Percentiles rank a stretch among this genome's conserved stretches.
phyloP scores from a whole-genome alignment of 495 filamentous ascomycete genomes.

The Ramalina intermedia region DNA sequence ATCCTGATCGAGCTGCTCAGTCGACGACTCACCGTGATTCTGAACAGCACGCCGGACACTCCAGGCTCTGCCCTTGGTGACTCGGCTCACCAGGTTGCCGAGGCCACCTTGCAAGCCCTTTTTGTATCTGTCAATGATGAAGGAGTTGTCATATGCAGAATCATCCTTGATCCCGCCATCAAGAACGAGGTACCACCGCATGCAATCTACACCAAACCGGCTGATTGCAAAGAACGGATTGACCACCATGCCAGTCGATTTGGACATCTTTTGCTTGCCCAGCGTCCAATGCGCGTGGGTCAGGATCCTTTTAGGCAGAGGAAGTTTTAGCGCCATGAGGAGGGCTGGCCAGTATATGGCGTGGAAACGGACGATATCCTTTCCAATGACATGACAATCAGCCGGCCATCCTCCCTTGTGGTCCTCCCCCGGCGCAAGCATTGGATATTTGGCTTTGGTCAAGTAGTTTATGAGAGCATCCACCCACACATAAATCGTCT shows the following conservation, averaged over 20 bases:
- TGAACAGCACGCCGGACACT: conserved; percentile 28
- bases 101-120: conserved; percentile 57
- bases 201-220: conserved; percentile 70
- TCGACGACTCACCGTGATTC: not conserved
- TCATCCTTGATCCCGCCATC: conserved; percentile 64
- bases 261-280: conserved; percentile 82
- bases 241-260: conserved; percentile 85
- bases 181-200: conserved; percentile 75
- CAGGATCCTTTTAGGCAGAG: conserved; percentile 67
- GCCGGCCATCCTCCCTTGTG: conserved; percentile 65
- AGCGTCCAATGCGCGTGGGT: conserved; percentile 94
- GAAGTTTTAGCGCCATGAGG: conserved; percentile 74
- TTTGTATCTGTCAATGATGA: conserved; percentile 63
- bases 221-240: conserved; percentile 89
- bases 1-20: conserved; percentile 2
- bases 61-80: conserved; percentile 54
- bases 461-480: conserved; percentile 92
- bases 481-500: conserved; percentile 97
- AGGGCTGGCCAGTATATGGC: conserved; percentile 97
- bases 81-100: conserved; percentile 63
- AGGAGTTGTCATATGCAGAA: conserved; percentile 66
- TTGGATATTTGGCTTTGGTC: conserved; percentile 73
- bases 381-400: conserved; percentile 83
- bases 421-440: conserved; percentile 49
- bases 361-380: conserved; percentile 94